Base-by-base conservation (phyloP, 352 stramenopile species). In the Phytopythium cucurbitacearum region DNA sequence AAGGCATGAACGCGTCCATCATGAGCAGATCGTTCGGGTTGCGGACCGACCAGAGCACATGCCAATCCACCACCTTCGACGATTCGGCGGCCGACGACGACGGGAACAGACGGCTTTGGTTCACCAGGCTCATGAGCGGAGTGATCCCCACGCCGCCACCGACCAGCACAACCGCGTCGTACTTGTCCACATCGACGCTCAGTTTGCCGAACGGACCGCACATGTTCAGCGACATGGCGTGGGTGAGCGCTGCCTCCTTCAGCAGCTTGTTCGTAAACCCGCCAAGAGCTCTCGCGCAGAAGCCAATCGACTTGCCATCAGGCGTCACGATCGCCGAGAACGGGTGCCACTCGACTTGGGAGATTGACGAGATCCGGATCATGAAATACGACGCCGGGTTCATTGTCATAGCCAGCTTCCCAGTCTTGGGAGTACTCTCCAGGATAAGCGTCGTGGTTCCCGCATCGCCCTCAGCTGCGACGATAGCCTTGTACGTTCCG, bases 301-400 rank as follows among this genome's bases (percentile, higher is more conserved):
- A 94, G n/a, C 77, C 84, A 42, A 94, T 76, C 38, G 84, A 89
- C 41, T 91, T 76, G 39, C 77, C 74, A 13, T 89, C 69, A 1
- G 75, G 64, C 2, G 74, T 88, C 47, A 91, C 80, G 40, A 94
- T 77, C 1, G 80, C 78, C 7, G 81, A 91, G 64, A 94, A 94
- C 47, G 80, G 84, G 40, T 94, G 84, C 81, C 84, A 94, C 58
- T 94, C 58, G 5, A 71, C 68, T 8, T 44, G 46, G 40, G 79
- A 91, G 28, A 92, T 64, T 8, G 79, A 68, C n/a, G 84, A 77
- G 3, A 91, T 57, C 38, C 69, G 70, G n/a, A 94, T 59, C 45
- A 84, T 80, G 55, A 90, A 94, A 74, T 88, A 94, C 57, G 81
- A 81, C 11, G 73, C 81, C 33, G 71, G 64, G 39, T 78, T 65